Base-by-base conservation (phyloP, 1,139 yeast species). In the Geotrichum cucujoidarum region DNA sequence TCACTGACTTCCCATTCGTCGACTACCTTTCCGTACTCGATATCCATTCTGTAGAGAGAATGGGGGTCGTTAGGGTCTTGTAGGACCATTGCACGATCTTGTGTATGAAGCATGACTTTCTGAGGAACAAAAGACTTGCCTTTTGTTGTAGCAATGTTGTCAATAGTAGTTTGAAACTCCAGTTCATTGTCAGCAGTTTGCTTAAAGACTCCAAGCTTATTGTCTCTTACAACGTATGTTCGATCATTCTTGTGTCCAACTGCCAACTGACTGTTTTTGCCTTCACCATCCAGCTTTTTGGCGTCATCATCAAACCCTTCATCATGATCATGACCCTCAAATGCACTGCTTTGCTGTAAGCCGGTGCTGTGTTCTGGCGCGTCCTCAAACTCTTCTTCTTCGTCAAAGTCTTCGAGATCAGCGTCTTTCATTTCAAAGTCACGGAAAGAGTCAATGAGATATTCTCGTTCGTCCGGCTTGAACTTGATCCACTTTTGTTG, bases 201-300 rank as follows among this genome's bases (percentile, higher is more conserved):
- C 58, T 75, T 80, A 67, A 88, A 87, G 5, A 89, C 90, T 20
- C 96, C 96, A 47, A 89, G 71, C 57, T 78, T 80, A 62, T 86
- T 71, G 10, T 90, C 95, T 55, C 95, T 77, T 0, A 84, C 81
- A 30, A 89, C 92, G 62, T 76, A 89, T 0, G 95, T 75, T 37
- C 94, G 73, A 60, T 85, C 83, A 55, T 80, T 81, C 47, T 76
- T 75, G 54, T 71, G 77, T 0, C 95, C 92, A 14, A 87, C 81
- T 0, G 85, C 81, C 56, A 89, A 71, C 27, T 78, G 80, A 47
- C 80, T 75, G 62, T 85, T 85, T 55, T 74, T 70, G 20, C 67
- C 64, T 48, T 62, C 58, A 40, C 63, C 60, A 27, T 57, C 46
- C 55, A 64, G 67, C 41, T 57, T 50, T 24, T 63, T 67, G 27